Evolutionary conservation across 768 basidiomycete genomes (phyloP), one percentile per base, ranked within the genome.

Genomic region (Termitomyces sp.): DNA sequence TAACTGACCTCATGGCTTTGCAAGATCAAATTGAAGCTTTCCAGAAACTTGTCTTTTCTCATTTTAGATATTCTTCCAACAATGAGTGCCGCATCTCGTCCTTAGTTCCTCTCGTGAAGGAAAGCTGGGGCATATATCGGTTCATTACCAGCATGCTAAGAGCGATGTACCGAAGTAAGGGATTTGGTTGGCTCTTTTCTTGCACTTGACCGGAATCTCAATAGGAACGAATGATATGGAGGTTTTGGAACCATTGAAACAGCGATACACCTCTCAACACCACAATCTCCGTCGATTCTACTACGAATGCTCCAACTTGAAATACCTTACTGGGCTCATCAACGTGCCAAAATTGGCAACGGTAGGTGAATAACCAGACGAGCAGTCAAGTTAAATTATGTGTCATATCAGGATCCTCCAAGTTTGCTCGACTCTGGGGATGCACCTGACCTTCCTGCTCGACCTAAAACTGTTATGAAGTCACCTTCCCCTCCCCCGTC

Each of bases 21-120:
- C 97, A 99, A 77, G 97, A 99, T 69, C 94, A 98, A 69, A 98
- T 99, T 56, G 97, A 99, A 69, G 91, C 94, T 4, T 98, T 99
- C 77, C 95, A 99, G 69, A 94, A 94, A 73, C 88, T 96, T 79
- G 87, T 98, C 58, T 98, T 99, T 68, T 87, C 95, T 9, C 91
- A 94, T 72, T 98, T 99, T 77, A 80, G 86, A 55, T 84, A 88
- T 60, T 93, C 93, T 18, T 77, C 85, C 48, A 98, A 97, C 69
- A 99, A 99, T 63, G 97, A 99, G 73, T 97, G 95, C 71, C 88
- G 95, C 30, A 99, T 99, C 59, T 96, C 95, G 35, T 80, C 97
- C 2, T 76, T 99, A 49, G 97, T 99, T 2, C 96, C 97, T 24
- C 80, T 98, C 13, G 97, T 99, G 55, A 99, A 99, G 73, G 97